Percentiles rank a stretch among this genome's conserved stretches.
Evolutionary conservation across 1,284 basidiomycete species (phyloP).

Genomic region (Malassezia brasiliensis): DNA sequence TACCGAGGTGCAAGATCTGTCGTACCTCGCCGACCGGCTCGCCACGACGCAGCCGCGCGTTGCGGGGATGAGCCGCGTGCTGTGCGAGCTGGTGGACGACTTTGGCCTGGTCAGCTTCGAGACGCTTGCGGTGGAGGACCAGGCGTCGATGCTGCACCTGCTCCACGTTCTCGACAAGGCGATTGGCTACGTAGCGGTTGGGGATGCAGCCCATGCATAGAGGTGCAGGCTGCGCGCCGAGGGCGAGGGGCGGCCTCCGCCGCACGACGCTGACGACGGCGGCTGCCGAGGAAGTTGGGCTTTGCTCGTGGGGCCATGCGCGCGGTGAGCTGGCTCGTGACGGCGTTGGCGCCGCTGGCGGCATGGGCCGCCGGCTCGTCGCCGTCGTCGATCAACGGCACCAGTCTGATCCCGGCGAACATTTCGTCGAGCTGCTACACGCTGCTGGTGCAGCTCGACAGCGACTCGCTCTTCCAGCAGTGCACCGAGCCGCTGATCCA

Average conservation of each 20-base stretch:
- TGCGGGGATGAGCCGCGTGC: slow-evolving; percentile 64
- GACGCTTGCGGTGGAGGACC: slow-evolving; percentile 62
- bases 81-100: slow-evolving; percentile 85
- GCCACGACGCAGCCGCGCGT: slow-evolving; percentile 19
- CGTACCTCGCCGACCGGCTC: slow-evolving; percentile 63
- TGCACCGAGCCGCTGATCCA: slow-evolving; percentile 16
- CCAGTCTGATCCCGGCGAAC: slow-evolving; percentile 5
- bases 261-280: too few relatives aligned
- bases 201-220: not conserved
- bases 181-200: slow-evolving; percentile 30
- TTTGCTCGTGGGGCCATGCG: too few relatives aligned
- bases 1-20: slow-evolving; percentile 91
- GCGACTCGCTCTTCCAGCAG: slow-evolving; percentile 9
- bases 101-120: slow-evolving; percentile 92
- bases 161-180: slow-evolving; percentile 41
- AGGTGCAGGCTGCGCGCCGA: not conserved
- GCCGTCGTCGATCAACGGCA: slow-evolving; percentile 1
- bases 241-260: too few relatives aligned
- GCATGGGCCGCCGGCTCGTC: not conserved
- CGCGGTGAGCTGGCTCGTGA: not conserved
- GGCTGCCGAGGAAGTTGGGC: too few relatives aligned
- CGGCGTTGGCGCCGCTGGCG: slow-evolving; percentile 1
- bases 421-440: slow-evolving; percentile 8
- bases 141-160: slow-evolving; percentile 39
- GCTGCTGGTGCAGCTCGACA: slow-evolving; percentile 10